Evolutionary conservation across 257 asterid species (phyloP).

Genomic region (Ocimum tenuiflorum): DNA sequence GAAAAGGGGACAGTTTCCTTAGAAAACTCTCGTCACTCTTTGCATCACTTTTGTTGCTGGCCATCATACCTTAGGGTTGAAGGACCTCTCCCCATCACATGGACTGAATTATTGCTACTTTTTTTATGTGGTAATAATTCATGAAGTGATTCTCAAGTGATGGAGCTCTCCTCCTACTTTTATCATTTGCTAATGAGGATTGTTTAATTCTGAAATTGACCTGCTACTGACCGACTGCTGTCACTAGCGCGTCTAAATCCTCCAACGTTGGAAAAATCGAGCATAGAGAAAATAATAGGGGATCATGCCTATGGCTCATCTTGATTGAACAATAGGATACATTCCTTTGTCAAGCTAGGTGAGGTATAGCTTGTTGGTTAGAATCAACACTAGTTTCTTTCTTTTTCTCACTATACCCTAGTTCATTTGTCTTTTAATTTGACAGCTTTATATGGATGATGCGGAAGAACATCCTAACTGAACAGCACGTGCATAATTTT

Average conservation of each 20-base stretch:
- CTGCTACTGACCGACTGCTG: not conserved
- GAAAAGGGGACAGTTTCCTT: slow-evolving; percentile 19
- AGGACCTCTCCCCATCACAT: slow-evolving; percentile 15
- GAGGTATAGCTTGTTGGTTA: not conserved
- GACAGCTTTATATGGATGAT: not conserved
- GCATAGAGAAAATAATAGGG: not conserved
- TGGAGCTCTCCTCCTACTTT: slow-evolving; percentile 10
- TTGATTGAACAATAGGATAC: not conserved
- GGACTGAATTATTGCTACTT: slow-evolving; percentile 19
- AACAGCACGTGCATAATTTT: not conserved
- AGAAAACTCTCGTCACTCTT: not conserved
- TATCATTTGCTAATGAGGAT: slow-evolving; percentile 14
- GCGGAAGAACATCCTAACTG: not conserved
- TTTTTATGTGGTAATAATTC: slow-evolving; percentile 1
- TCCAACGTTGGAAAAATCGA: too few species aligned
- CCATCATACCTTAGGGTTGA: slow-evolving; percentile 21
- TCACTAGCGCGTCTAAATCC: too few species aligned
- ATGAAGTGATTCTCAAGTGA: slow-evolving; percentile 28
- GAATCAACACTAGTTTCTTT: not conserved
- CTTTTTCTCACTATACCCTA: too few species aligned
- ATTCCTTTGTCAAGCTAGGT: not conserved
- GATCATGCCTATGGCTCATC: too few species aligned
- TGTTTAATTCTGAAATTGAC: not conserved
- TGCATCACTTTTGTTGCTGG: slow-evolving; percentile 14
- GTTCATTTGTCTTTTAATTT: not conserved